phyloP scores from a whole-genome alignment of 2,329 filamentous ascomycete genomes.

The Sarocladium kiliense region DNA sequence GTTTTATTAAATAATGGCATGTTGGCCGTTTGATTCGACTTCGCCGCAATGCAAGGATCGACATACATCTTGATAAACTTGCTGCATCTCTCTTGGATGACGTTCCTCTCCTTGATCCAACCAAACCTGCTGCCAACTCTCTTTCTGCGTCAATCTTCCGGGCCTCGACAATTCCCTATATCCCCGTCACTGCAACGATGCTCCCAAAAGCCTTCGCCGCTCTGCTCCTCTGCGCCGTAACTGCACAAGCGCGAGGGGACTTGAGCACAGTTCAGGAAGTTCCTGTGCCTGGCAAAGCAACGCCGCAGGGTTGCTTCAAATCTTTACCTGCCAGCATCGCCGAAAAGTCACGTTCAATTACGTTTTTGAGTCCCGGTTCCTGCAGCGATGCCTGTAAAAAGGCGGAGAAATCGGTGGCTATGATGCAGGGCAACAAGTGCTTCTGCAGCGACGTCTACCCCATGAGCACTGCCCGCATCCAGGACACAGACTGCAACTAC shows the following conservation, averaged over 20 bases:
- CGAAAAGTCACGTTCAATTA: no score
- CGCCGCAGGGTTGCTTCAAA: neutral
- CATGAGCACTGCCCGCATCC: neutral
- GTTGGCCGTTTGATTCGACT: no score
- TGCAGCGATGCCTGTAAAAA: neutral
- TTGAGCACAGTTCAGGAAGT: neutral
- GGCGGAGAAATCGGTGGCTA: neutral
- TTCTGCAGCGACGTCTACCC: neutral
- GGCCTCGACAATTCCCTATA: no score
- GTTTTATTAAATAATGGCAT: no score
- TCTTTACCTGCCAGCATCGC: neutral
- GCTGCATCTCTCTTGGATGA: no score
- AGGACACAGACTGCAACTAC: neutral
- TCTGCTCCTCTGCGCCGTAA: no score
- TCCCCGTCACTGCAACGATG: neutral
- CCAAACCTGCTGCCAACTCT: no score
- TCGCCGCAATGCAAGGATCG: no score
- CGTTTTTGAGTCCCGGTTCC: neutral
- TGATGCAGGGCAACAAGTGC: neutral
- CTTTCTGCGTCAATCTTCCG: no score
- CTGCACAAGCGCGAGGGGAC: neutral
- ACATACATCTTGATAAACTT: no score
- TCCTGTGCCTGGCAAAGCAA: neutral
- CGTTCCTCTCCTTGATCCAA: neutral
- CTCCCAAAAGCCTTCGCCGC: neutral